These are phyloP conservation scores for Castanea mollissima DNA, from an alignment of 306 rosid genomes.

Conservation along the genomic window DNA sequence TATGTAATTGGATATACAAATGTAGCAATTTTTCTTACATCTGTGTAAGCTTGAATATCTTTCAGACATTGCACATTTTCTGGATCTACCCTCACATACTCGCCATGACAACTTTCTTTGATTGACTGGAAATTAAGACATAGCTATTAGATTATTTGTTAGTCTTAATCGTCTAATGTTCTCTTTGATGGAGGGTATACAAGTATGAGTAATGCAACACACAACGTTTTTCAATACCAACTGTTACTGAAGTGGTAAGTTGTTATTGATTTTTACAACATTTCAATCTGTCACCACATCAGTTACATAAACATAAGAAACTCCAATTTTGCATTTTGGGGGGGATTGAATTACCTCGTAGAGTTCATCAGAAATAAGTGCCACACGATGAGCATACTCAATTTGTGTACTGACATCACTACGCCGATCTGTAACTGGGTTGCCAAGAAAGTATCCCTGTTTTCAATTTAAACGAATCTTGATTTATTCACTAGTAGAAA, in stretches of 20 bases:
- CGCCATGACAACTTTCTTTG: conserved; percentile 27
- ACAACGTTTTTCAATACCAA: too few relatives aligned
- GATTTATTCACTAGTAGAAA: neutral
- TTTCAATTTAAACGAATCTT: neutral
- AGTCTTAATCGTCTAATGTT: neutral
- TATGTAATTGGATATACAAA: too few relatives aligned
- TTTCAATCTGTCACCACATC: too few relatives aligned
- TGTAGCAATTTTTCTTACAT: conserved; percentile 18
- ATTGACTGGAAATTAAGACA: neutral
- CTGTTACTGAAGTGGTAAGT: too few relatives aligned
- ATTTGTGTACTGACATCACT: conserved; percentile 10
- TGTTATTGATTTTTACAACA: too few relatives aligned
- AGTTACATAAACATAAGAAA: too few relatives aligned
- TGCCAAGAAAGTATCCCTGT: conserved; percentile 28
- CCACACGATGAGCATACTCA: conserved; percentile 24
- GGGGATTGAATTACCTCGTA: conserved; percentile 16
- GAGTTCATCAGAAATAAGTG: conserved; percentile 27
- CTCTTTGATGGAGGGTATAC: neutral
- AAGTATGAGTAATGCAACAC: too few relatives aligned
- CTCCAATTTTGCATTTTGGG: too few relatives aligned
- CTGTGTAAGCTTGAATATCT: conserved; percentile 20
- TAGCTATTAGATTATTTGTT: too few relatives aligned
- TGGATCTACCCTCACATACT: conserved; percentile 31
- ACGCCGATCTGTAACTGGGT: conserved; percentile 17
- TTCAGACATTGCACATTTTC: conserved; percentile 32